A percentile compares a stretch with the other conserved stretches of the same genome.
Evolutionary conservation across 352 stramenopile genomes (phyloP).

Genomic region (Lagenidium sp.): DNA sequence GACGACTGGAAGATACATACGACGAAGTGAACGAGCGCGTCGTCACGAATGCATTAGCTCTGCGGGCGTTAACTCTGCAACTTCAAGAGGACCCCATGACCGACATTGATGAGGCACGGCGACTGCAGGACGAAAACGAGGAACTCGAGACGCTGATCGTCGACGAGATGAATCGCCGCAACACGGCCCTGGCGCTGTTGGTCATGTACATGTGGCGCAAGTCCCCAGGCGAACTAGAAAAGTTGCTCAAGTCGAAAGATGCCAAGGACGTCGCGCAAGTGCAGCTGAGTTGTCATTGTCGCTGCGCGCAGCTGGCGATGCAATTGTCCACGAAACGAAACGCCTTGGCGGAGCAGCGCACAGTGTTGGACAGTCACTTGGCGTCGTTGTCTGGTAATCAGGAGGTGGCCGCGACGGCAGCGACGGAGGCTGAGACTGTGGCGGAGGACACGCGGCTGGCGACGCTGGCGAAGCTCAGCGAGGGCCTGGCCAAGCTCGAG

Average conservation of each 20-base stretch:
- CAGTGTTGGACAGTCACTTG: neutral
- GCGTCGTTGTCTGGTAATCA: no score
- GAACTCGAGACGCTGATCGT: slow-evolving; percentile 25
- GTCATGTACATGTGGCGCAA: slow-evolving; percentile 20
- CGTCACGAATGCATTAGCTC: slow-evolving; percentile 18
- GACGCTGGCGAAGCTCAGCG: neutral
- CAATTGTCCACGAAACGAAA: neutral
- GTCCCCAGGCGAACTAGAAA: neutral
- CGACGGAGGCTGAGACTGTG: no score
- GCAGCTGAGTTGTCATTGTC: neutral
- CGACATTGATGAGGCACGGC: slow-evolving; percentile 10
- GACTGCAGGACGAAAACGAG: slow-evolving; percentile 26
- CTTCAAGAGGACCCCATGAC: slow-evolving; percentile 14
- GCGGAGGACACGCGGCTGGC: neutral
- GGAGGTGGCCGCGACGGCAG: neutral
- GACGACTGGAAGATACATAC: slow-evolving; percentile 6
- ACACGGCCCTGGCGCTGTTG: slow-evolving; percentile 32
- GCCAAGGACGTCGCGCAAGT: slow-evolving; percentile 1
- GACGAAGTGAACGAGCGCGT: slow-evolving; percentile 10
- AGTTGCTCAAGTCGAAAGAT: neutral
- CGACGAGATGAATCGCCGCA: slow-evolving; percentile 18
- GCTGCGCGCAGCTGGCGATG: neutral
- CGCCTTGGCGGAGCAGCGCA: neutral
- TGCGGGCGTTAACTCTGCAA: slow-evolving; percentile 18
- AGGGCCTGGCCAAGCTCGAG: neutral